Conservation (phyloP, 2,329 filamentous ascomycete species). For the Fonsecaea erecta region DNA sequence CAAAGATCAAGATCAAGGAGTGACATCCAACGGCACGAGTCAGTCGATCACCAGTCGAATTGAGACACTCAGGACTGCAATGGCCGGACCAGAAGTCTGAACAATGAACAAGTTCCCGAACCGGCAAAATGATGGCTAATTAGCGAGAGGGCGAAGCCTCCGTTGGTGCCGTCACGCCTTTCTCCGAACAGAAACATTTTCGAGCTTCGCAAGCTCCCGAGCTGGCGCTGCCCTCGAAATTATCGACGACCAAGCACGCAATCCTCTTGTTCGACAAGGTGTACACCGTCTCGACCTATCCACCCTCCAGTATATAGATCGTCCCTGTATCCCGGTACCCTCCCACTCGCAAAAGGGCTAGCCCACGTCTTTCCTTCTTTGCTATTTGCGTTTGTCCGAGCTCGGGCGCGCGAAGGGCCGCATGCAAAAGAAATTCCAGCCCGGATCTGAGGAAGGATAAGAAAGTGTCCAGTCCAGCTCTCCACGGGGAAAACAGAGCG, state of each 20-base stretch:
- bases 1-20: background rate
- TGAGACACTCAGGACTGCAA: background rate
- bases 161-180: background rate
- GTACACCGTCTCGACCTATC: background rate
- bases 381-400: background rate
- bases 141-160: too few relatives aligned
- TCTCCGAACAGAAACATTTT: background rate
- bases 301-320: background rate
- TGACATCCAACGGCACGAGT: background rate
- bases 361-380: background rate
- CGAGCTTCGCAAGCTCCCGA: slow-evolving; percentile 2
- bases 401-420: background rate
- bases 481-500: background rate
- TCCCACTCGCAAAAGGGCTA: background rate
- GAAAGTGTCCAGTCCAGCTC: background rate
- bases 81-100: background rate
- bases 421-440: background rate
- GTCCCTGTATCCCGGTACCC: background rate
- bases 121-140: slow-evolving; percentile 4
- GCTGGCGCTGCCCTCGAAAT: background rate
- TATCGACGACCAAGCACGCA: background rate
- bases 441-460: background rate
- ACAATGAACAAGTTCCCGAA: background rate
- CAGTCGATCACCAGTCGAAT: background rate
- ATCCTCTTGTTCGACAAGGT: background rate